Evolutionary conservation across 805 yeast genomes (phyloP).

Genomic region (Nakazawaea ernobii): DNA sequence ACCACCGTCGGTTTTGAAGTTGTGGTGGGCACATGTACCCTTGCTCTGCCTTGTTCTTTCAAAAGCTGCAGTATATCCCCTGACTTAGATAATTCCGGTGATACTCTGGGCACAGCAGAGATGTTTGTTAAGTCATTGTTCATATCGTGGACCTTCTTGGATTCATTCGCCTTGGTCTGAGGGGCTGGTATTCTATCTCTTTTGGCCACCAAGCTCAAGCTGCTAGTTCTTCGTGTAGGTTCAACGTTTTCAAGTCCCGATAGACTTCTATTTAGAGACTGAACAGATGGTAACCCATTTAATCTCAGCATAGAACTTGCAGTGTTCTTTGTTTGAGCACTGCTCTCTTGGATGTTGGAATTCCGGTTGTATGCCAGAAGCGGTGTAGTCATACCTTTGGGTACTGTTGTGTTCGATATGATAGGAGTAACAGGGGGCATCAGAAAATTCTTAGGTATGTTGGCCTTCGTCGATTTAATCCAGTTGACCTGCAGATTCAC

Average conservation of each 20-base stretch:
- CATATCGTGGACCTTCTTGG: neutral
- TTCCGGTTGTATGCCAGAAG: neutral
- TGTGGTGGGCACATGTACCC: neutral
- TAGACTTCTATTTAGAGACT: neutral
- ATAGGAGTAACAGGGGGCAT: neutral
- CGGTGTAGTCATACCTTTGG: neutral
- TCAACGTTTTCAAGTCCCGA: slow-evolving; percentile 8
- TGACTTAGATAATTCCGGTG: neutral
- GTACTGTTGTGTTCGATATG: neutral
- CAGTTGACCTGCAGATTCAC: slow-evolving; percentile 4
- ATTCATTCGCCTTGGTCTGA: neutral
- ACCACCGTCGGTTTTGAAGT: slow-evolving; percentile 2
- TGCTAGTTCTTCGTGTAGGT: slow-evolving; percentile 6
- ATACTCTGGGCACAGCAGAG: neutral
- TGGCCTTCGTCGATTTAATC: slow-evolving; percentile 3
- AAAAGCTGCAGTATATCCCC: slow-evolving; percentile 6
- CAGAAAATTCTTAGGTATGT: slow-evolving; percentile 7
- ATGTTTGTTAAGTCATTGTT: too few relatives aligned
- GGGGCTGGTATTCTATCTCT: neutral
- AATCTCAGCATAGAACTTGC: neutral
- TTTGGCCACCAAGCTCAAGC: slow-evolving; percentile 1
- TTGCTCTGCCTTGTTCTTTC: slow-evolving; percentile 8
- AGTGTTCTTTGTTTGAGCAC: neutral
- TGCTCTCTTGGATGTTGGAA: neutral
- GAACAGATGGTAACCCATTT: neutral